Conservation (phyloP, 495 filamentous ascomycete species). For the Niebla homalea region DNA sequence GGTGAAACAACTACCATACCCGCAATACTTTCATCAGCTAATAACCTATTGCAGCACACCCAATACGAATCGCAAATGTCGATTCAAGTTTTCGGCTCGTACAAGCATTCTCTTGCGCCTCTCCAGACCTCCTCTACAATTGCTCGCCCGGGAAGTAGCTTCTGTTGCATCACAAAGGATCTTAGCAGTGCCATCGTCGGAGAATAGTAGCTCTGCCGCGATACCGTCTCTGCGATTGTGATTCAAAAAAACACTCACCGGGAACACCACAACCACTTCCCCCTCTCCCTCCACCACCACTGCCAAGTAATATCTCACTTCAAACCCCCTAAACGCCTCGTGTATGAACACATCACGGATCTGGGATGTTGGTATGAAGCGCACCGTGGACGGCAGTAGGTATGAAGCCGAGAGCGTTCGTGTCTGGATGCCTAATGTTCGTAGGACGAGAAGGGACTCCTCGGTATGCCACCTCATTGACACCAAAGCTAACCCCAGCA, state of each 20-base stretch:
- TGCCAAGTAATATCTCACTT: constrained; percentile 77
- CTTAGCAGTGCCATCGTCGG: too few relatives aligned
- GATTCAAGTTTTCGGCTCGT: constrained; percentile 43
- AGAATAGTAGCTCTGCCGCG: too few relatives aligned
- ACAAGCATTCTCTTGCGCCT: constrained; percentile 61
- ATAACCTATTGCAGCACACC: too few relatives aligned
- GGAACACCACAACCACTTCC: constrained; percentile 85
- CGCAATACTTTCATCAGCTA: too few relatives aligned
- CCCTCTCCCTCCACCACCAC: constrained; percentile 87
- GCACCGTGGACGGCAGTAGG: constrained; percentile 50
- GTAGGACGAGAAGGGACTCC: constrained; percentile 78
- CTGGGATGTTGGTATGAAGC: constrained; percentile 86
- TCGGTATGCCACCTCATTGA: constrained; percentile 44
- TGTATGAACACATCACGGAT: constrained; percentile 90
- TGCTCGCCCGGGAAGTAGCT: constrained; percentile 51
- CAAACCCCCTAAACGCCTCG: constrained; percentile 89
- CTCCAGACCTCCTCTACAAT: constrained; percentile 82
- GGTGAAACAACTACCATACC: too few relatives aligned
- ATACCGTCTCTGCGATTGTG: background rate
- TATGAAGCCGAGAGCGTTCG: constrained; percentile 51
- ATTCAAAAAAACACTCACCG: constrained; percentile 33
- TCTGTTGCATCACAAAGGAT: constrained; percentile 19
- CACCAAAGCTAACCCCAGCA: constrained; percentile 31
- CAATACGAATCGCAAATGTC: too few relatives aligned
- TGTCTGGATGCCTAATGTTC: constrained; percentile 85